Base-by-base conservation (phyloP, 306 rosid species). In the Glycyrrhiza uralensis region DNA sequence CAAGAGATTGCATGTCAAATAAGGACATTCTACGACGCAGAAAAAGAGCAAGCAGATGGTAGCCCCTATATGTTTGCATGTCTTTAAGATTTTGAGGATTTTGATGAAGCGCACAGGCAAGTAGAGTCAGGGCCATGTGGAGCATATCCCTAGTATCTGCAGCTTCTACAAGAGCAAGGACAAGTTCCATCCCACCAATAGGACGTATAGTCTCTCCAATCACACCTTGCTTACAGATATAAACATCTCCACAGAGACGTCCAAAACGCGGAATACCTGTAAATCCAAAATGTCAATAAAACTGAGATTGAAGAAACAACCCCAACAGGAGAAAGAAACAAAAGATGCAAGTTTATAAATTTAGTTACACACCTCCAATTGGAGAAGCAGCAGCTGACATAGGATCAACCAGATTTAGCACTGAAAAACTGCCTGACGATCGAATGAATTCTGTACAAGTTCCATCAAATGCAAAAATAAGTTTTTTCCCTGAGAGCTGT, bases 341-440 rank as follows among this genome's bases (percentile, higher is more conserved):
- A 44, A 69, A 54, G 35, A 55, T 46, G 60, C n/a, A 59, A 81
- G 49, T 46, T 65, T n/a, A 3, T 60, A 66, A 65, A 75, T 72
- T 85, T 77, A 42, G 45, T 72, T 44, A 77, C 95, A 82, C 73
- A 95, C 99, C 99, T 81, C 99, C 99, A 78, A 95, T 95, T 39
- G 99, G 99, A 80, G 99, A 95, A 57, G 99, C 99, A 76, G 99
- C 97, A 29, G 97, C 97, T 47, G 99, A 95, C 89, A 87, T 75
- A 56, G 99, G 99, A 89, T 95, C 99, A 74, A 95, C 97, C 79
- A 95, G 78, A 85, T 95, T 95, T 76, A 95, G 90, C 92, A 95
- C 87, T 72, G 95, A 90, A 79, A 91, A 82, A 63, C 84, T 83
- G 72, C 97, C 96, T 0, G 99, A 84, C 41, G 89, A 90, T 75